Conservation (phyloP, 2,329 filamentous ascomycete genomes). For the Periconia digitata region DNA sequence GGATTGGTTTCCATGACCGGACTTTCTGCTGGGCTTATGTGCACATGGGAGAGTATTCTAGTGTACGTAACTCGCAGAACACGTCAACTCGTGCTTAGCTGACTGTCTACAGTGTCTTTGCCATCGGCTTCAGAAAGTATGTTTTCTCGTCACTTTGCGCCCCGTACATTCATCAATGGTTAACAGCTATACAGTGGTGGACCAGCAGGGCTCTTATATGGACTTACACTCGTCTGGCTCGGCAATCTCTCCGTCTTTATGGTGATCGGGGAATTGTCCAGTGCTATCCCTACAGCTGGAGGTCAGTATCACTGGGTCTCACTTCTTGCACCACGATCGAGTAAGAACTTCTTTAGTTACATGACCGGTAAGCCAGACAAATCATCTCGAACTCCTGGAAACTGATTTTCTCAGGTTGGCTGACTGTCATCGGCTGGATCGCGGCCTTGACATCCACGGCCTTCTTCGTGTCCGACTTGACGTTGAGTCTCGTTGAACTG, state of each 20-base stretch:
- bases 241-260: constrained; percentile 42
- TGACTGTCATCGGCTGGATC: constrained; percentile 49
- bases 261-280: constrained; percentile 41
- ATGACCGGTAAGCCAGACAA: constrained; percentile 35
- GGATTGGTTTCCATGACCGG: constrained; percentile 41
- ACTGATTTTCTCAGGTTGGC: constrained; percentile 39
- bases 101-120: constrained; percentile 28
- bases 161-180: background rate
- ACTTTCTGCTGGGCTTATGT: constrained; percentile 41
- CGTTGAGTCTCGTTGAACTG: constrained; percentile 39
- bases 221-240: constrained; percentile 40
- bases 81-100: background rate
- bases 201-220: constrained; percentile 41
- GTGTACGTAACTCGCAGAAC: constrained; percentile 25
- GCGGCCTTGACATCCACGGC: constrained; percentile 40
- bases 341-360: constrained; percentile 49
- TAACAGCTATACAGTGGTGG: constrained; percentile 29
- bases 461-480: constrained; percentile 39
- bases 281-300: constrained; percentile 41
- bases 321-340: constrained; percentile 45
- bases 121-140: constrained; percentile 40
- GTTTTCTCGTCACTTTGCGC: constrained; percentile 1
- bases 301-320: constrained; percentile 48
- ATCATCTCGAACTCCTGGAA: background rate
- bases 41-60: constrained; percentile 42